Evolutionary conservation across 1,284 basidiomycete species (phyloP).

Genomic region (Rhodotorula sp.): DNA sequence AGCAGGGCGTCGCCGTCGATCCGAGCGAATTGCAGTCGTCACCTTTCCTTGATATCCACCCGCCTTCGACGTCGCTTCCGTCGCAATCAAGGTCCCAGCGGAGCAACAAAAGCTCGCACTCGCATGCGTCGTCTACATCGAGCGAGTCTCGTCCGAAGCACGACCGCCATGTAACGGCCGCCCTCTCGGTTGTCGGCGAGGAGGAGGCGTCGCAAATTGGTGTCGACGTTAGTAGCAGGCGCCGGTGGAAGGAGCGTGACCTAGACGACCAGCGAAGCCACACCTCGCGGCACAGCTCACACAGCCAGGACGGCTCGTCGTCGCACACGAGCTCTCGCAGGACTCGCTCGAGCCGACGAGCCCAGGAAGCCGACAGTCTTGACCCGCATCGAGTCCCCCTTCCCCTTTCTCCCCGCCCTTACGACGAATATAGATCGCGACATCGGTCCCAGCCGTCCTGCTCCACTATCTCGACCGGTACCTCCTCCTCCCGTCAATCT

Average conservation of each 20-base stretch:
- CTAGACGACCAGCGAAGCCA: neutral
- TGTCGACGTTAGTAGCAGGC: neutral
- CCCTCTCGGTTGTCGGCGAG: neutral
- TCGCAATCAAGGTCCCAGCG: neutral
- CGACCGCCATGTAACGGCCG: neutral
- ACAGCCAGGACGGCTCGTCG: neutral
- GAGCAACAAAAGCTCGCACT: slow-evolving; percentile 8
- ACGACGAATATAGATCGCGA: neutral
- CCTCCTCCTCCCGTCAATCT: neutral
- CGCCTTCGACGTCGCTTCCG: neutral
- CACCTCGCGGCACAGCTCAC: neutral
- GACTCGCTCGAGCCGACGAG: neutral
- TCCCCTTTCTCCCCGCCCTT: neutral
- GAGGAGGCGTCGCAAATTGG: neutral
- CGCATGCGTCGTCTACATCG: slow-evolving; percentile 5
- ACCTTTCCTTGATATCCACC: neutral
- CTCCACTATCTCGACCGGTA: slow-evolving; percentile 14
- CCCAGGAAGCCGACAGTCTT: neutral
- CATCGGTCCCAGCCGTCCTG: slow-evolving; percentile 22
- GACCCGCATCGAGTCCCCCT: slow-evolving; percentile 6
- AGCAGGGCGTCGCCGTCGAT: slow-evolving; percentile 11
- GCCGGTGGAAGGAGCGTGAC: neutral
- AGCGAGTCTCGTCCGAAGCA: neutral
- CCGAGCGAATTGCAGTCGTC: neutral
- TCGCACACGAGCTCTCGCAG: neutral